phyloP scores from a whole-genome alignment of 805 yeast genomes.

The Ogataea wickerhamii region DNA sequence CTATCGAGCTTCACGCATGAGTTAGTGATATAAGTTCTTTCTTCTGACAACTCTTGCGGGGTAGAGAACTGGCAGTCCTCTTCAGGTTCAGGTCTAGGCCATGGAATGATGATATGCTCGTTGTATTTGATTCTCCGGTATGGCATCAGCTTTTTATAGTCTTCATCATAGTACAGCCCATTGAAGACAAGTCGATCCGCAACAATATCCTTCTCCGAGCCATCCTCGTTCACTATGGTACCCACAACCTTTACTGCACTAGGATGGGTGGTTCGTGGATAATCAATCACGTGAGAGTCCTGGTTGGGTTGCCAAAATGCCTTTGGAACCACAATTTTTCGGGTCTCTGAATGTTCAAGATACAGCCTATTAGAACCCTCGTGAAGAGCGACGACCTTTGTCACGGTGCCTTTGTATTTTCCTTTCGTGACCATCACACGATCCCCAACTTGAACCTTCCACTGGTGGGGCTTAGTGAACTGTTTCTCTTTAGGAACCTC shows the following conservation, averaged over 20 bases:
- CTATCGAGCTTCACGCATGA: constrained; percentile 63
- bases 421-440: constrained; percentile 72
- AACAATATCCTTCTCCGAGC: constrained; percentile 65
- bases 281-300: constrained; percentile 63
- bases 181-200: constrained; percentile 68
- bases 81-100: constrained; percentile 71
- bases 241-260: constrained; percentile 72
- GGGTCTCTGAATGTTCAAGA: constrained; percentile 66
- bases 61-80: constrained; percentile 63
- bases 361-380: constrained; percentile 59
- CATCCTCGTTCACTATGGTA: constrained; percentile 64
- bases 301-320: constrained; percentile 71
- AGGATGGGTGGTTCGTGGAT: constrained; percentile 60
- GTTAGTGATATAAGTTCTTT: constrained; percentile 71
- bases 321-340: constrained; percentile 65
- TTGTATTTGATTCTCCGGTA: constrained; percentile 72
- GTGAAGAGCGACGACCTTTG: constrained; percentile 59
- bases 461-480: constrained; percentile 44
- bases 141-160: constrained; percentile 71
- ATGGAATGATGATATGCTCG: constrained; percentile 71
- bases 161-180: constrained; percentile 70
- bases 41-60: constrained; percentile 51
- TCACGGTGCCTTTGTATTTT: constrained; percentile 66
- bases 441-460: constrained; percentile 72
- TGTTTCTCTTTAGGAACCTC: constrained; percentile 32